Evolutionary conservation across 2,329 filamentous ascomycete species (phyloP).

Genomic region (Trichoderma sp.): DNA sequence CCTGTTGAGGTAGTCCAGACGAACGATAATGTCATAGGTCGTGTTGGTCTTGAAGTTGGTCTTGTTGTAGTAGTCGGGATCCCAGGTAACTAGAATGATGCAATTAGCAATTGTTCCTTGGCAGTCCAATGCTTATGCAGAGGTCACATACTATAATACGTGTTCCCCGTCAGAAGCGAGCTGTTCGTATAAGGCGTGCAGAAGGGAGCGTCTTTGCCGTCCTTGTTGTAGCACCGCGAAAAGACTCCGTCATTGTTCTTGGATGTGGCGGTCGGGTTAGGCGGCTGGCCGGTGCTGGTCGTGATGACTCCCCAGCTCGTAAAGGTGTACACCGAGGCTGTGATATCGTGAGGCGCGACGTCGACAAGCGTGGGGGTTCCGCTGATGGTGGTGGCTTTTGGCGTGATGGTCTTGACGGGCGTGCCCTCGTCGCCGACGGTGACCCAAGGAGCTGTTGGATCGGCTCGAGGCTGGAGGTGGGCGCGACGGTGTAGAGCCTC

Average conservation of each 20-base stretch:
- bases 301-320: constrained; percentile 43
- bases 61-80: constrained; percentile 54
- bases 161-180: constrained; percentile 49
- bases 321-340: constrained; percentile 48
- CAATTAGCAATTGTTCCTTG: neutral
- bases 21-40: constrained; percentile 41
- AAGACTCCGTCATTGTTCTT: constrained; percentile 54
- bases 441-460: constrained; percentile 51
- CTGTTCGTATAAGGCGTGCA: constrained; percentile 53
- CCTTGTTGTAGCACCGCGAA: constrained; percentile 52
- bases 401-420: constrained; percentile 53
- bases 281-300: constrained; percentile 50
- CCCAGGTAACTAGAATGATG: constrained; percentile 57
- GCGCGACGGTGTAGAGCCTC: constrained; percentile 29
- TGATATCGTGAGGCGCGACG: constrained; percentile 52
- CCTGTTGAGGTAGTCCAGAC: constrained; percentile 48
- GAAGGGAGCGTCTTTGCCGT: constrained; percentile 55
- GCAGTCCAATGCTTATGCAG: neutral
- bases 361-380: constrained; percentile 48
- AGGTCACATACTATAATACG: constrained; percentile 54
- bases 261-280: constrained; percentile 50
- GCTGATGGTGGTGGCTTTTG: constrained; percentile 50
- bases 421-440: constrained; percentile 53
- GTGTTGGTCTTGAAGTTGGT: constrained; percentile 37
- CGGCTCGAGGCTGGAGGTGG: constrained; percentile 18